A percentile compares a stretch with the other conserved stretches of the same genome.
Evolutionary conservation across 2,329 filamentous ascomycete genomes (phyloP).

Genomic region (Paecilomyces formosus): DNA sequence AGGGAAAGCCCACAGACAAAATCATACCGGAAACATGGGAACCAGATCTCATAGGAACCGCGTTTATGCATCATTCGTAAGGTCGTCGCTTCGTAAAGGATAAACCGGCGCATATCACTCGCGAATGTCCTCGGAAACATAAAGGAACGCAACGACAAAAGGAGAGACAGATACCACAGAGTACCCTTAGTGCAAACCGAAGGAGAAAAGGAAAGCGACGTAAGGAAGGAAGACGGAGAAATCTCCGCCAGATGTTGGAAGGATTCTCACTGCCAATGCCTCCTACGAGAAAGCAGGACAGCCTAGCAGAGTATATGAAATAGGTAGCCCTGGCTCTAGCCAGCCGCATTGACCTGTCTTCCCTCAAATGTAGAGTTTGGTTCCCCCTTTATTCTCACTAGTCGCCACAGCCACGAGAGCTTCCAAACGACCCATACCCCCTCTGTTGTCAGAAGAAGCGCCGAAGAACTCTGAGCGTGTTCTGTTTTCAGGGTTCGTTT

Average conservation of each 20-base stretch:
- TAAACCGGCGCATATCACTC: slow-evolving; percentile 5
- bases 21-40: slow-evolving; percentile 6
- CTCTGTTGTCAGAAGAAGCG: slow-evolving; percentile 19
- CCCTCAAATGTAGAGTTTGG: slow-evolving; percentile 25
- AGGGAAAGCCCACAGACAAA: slow-evolving; percentile 16
- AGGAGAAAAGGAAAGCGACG: slow-evolving; percentile 2
- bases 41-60: slow-evolving; percentile 5
- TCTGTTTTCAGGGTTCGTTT: slow-evolving; percentile 18
- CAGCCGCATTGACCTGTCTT: background rate
- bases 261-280: background rate
- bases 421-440: slow-evolving; percentile 41
- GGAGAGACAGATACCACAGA: slow-evolving; percentile 1
- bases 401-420: slow-evolving; percentile 45
- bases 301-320: background rate
- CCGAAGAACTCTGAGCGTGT: slow-evolving; percentile 20
- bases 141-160: slow-evolving; percentile 7
- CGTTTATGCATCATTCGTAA: slow-evolving; percentile 29
- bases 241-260: background rate
- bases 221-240: slow-evolving; percentile 1
- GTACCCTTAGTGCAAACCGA: background rate
- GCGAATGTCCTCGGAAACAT: slow-evolving; percentile 8
- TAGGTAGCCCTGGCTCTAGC: background rate
- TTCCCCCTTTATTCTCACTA: slow-evolving; percentile 34
- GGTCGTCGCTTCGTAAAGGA: slow-evolving; percentile 28
- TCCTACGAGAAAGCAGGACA: background rate